phyloP scores from a whole-genome alignment of 495 filamentous ascomycete species.

The Saxophila tyrrhenica region DNA sequence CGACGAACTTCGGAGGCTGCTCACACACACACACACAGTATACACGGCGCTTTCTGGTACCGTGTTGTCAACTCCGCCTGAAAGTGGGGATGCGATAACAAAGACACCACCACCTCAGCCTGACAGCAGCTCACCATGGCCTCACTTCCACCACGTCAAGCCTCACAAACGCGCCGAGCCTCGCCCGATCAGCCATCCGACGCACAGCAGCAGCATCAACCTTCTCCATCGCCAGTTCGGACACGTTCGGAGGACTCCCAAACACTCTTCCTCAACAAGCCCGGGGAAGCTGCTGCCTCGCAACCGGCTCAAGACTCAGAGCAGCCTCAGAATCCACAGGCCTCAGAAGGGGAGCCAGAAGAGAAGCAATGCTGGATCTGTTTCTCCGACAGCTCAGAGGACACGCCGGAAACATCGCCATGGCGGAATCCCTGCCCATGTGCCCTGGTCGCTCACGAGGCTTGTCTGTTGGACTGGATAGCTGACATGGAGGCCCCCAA shows the following conservation, averaged over 20 bases:
- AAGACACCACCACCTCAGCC: not conserved
- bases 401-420: constrained; percentile 45
- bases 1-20: too few species aligned
- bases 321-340: not conserved
- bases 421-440: constrained; percentile 88
- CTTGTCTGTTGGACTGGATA: constrained; percentile 83
- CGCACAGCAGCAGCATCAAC: not conserved
- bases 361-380: constrained; percentile 83
- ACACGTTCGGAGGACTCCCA: constrained; percentile 25
- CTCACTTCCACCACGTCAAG: constrained; percentile 7
- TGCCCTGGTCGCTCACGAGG: constrained; percentile 78
- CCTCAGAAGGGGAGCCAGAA: constrained; percentile 24
- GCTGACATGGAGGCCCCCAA: constrained; percentile 61
- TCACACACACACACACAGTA: too few species aligned
- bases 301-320: not conserved
- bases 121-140: not conserved
- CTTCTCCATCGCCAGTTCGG: constrained; percentile 1
- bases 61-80: too few species aligned
- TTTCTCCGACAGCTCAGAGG: constrained; percentile 72
- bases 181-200: not conserved
- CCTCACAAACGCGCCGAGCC: constrained; percentile 2
- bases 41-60: too few species aligned
- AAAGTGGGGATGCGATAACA: not conserved
- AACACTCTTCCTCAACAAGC: constrained; percentile 26
- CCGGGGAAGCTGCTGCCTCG: not conserved